Conservation (phyloP, 257 asterid species). For the Rauvolfia tetraphylla region DNA sequence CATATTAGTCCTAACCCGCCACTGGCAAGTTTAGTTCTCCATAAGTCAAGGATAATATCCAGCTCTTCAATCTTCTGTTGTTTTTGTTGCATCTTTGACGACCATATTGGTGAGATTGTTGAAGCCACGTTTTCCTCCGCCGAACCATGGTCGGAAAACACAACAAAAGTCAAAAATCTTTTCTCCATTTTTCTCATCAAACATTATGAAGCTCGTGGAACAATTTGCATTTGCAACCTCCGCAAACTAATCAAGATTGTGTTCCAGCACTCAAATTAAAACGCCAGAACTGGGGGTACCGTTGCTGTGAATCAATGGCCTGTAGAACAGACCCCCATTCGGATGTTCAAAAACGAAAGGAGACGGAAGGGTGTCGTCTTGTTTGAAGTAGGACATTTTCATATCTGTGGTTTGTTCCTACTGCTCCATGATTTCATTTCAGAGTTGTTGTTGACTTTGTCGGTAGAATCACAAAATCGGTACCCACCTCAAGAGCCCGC, state of each 20-base stretch:
- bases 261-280: too few species aligned
- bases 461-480: neutral
- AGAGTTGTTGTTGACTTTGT: constrained; percentile 9
- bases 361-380: too few species aligned
- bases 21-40: neutral
- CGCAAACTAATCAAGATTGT: too few species aligned
- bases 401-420: neutral
- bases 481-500: neutral
- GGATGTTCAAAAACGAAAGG: too few species aligned
- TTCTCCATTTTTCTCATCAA: neutral
- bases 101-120: constrained; percentile 1
- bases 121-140: constrained; percentile 1
- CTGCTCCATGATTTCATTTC: neutral
- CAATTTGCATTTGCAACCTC: too few species aligned
- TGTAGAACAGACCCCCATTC: too few species aligned
- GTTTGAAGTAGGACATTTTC: neutral
- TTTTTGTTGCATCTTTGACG: neutral
- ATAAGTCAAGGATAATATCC: constrained; percentile 23
- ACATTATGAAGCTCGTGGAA: neutral
- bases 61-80: neutral
- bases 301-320: too few species aligned
- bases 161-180: neutral
- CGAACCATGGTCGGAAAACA: neutral
- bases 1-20: too few species aligned
- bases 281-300: too few species aligned